Percentiles rank a stretch among this genome's conserved stretches.
These are phyloP conservation scores for Pestalotiopsis sp. DNA, from an alignment of 2,329 filamentous ascomycete species.

Conservation along the genomic window DNA sequence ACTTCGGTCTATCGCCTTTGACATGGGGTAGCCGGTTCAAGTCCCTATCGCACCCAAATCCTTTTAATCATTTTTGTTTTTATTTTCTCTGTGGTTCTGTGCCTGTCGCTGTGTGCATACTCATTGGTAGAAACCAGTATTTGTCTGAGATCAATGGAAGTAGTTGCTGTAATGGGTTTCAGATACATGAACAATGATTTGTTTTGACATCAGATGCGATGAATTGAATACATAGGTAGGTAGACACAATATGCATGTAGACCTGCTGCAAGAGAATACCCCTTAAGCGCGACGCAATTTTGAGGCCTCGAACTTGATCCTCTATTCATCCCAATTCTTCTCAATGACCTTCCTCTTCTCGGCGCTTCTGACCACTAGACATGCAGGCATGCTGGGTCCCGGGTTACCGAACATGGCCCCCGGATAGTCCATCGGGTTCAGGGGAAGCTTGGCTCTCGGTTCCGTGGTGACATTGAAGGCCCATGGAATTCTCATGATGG, in stretches of 20 bases:
- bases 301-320: neutral
- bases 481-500: conserved; percentile 33
- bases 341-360: neutral
- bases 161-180: no score
- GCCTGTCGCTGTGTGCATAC: no score
- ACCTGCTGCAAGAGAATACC: neutral
- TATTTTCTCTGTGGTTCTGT: no score
- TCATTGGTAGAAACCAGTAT: no score
- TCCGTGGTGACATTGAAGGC: conserved; percentile 24
- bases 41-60: no score
- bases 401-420: neutral
- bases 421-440: neutral
- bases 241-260: neutral
- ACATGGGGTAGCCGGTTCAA: no score
- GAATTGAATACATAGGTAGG: neutral
- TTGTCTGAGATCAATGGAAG: no score
- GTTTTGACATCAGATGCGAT: no score
- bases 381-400: neutral
- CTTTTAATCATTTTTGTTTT: no score
- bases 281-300: neutral
- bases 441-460: neutral
- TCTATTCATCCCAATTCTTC: neutral
- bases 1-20: no score
- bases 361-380: neutral
- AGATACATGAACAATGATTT: no score